Conservation (phyloP, 805 yeast genomes). For the Vanderwaltozyma tropicalis region DNA sequence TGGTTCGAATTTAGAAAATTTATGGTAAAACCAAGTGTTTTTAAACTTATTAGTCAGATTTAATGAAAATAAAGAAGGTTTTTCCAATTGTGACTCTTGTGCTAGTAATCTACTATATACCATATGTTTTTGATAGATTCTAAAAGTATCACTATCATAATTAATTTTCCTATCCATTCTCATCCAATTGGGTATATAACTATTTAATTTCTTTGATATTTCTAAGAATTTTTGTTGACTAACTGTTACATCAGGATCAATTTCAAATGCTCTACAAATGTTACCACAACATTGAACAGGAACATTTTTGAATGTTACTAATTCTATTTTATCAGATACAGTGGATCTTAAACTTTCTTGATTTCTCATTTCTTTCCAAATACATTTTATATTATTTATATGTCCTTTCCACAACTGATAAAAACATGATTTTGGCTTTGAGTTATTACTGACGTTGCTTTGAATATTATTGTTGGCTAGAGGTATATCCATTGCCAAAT, state of each 20-base stretch:
- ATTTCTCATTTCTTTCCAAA: too few species aligned
- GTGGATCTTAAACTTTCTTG: not conserved
- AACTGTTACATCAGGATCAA: not conserved
- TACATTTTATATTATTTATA: too few species aligned
- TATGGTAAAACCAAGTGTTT: too few species aligned
- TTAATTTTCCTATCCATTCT: not conserved
- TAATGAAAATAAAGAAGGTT: too few species aligned
- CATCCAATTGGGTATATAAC: not conserved
- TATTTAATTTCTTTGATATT: not conserved
- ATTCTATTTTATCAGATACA: not conserved
- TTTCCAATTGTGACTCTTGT: not conserved
- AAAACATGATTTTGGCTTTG: too few species aligned
- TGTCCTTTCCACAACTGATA: not conserved
- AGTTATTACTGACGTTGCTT: too few species aligned
- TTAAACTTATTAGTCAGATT: too few species aligned
- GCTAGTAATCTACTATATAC: too few species aligned
- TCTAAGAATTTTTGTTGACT: not conserved
- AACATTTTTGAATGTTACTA: not conserved
- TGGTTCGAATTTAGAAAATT: too few species aligned
- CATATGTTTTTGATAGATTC: not conserved
- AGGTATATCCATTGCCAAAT: too few species aligned
- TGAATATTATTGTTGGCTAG: too few species aligned
- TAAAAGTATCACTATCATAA: not conserved
- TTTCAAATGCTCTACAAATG: not conserved
- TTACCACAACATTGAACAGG: not conserved